These are phyloP conservation scores for Solanum chacoense DNA, from an alignment of 305 asterid genomes.

Conservation along the genomic window DNA sequence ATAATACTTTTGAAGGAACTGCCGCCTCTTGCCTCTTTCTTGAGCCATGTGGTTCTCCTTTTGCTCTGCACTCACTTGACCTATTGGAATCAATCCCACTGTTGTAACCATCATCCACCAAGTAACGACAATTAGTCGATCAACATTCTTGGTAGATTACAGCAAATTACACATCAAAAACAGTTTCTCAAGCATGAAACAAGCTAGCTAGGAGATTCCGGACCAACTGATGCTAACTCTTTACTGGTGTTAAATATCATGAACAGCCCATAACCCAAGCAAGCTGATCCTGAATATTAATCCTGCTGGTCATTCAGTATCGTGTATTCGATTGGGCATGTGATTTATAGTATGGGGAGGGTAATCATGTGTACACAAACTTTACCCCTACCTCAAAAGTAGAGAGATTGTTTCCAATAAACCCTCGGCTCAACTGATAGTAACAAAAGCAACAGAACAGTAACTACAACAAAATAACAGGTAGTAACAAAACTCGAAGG, in stretches of 20 bases:
- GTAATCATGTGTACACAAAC: not conserved
- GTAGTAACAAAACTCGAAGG: not conserved
- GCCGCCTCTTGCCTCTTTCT: conserved; percentile 46
- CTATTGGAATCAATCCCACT: conserved; percentile 56
- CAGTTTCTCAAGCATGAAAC: not conserved
- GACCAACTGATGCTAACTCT: not conserved
- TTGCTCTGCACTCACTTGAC: conserved; percentile 56
- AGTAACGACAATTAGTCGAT: not conserved
- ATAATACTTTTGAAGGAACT: conserved; percentile 38
- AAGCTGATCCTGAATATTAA: not conserved
- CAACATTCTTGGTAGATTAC: not conserved
- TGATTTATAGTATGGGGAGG: not conserved
- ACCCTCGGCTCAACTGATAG: not conserved
- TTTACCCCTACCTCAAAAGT: not conserved
- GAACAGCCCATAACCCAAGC: not conserved
- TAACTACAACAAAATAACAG: not conserved
- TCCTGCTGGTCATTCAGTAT: not conserved
- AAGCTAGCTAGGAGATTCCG: not conserved
- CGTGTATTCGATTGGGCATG: not conserved
- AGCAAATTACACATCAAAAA: not conserved
- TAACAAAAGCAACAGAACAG: not conserved
- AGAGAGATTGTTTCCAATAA: not conserved
- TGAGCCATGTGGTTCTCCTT: conserved; percentile 36
- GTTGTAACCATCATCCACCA: not conserved
- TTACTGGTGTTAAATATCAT: not conserved